Evolutionary conservation across 2,329 filamentous ascomycete genomes (phyloP).

Genomic region (Samsoniella hepiali): DNA sequence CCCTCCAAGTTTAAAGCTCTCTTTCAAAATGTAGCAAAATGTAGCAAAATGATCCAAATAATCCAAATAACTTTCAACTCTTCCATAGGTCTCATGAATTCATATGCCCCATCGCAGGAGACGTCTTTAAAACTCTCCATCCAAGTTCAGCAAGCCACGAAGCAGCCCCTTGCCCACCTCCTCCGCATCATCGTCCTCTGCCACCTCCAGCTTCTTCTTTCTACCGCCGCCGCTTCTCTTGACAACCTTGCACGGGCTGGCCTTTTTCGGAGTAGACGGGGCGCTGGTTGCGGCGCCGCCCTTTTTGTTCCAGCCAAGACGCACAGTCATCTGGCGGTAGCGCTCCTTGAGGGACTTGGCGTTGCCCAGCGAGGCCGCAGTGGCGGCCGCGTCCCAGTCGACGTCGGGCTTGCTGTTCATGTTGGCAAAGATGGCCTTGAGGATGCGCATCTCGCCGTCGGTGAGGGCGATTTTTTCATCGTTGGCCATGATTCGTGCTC

Average conservation of each 20-base stretch:
- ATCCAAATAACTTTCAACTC: not conserved
- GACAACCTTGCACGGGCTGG: conserved; percentile 25
- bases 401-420: conserved; percentile 40
- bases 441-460: conserved; percentile 36
- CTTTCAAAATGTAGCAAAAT: not conserved
- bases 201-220: conserved; percentile 22
- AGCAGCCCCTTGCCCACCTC: conserved; percentile 16
- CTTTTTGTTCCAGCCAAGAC: conserved; percentile 38
- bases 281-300: not conserved
- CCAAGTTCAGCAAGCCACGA: not conserved
- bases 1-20: not conserved
- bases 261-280: conserved; percentile 18
- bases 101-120: not conserved
- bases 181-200: conserved; percentile 16
- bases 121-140: not conserved
- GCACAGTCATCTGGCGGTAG: conserved; percentile 39
- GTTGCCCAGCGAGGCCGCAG: conserved; percentile 36
- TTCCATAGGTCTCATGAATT: not conserved
- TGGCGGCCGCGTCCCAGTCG: conserved; percentile 40
- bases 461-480: conserved; percentile 25
- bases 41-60: not conserved
- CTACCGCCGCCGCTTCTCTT: conserved; percentile 31
- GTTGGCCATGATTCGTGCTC: conserved; percentile 19
- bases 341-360: conserved; percentile 41
- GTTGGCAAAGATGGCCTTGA: conserved; percentile 42